Base-by-base conservation (phyloP, 495 filamentous ascomycete species). In the Penicillium simplicissimum region DNA sequence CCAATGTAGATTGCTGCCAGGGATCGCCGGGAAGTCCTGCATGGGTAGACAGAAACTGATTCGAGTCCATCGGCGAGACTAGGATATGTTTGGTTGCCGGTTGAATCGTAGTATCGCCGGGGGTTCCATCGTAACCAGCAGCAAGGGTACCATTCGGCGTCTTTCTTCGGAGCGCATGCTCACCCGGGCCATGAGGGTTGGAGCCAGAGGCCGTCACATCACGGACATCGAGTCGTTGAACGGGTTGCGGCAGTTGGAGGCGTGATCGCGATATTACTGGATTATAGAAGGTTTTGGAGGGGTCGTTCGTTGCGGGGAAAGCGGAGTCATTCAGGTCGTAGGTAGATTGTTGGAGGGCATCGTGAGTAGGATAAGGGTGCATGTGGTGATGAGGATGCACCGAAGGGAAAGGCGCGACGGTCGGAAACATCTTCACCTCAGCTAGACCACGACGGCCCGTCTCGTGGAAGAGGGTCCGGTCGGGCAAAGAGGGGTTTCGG, bases 61-160 rank as follows among this genome's bases (percentile, higher is more conserved):
- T 71, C 4, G 71, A 67, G 33, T 80, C 78, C 51, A 81, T 71
- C n/a, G 79, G 75, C n/a, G 85, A 86, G 19, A 96, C 80, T n/a
- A 96, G 78, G 71, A 98, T 90, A 70, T 98, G 93, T 74, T 98
- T 98, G 33, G 85, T 76, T 3, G 90, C 86, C 37, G 91, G 91
- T 48, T 90, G 90, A 19, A 87, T 85, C 4, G 83, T 85, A 69
- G 88, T 86, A 71, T 95, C 91, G 31, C 87, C 80, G 2, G 88
- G 85, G 8, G 90, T 91, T 11, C 91, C 94, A 83, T 98, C 94
- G 69, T 98, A 98, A 14, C 92, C 94, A 58, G 91, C 93, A 55
- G 92, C 90, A 57, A 98, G 83, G 19, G 93, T 97, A 23, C 95
- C 95, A 66, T 88, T 96, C 10, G 95, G 95, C 9, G 95, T 98